phyloP scores from a whole-genome alignment of 805 yeast species.

The Metschnikowia reukaufii region DNA sequence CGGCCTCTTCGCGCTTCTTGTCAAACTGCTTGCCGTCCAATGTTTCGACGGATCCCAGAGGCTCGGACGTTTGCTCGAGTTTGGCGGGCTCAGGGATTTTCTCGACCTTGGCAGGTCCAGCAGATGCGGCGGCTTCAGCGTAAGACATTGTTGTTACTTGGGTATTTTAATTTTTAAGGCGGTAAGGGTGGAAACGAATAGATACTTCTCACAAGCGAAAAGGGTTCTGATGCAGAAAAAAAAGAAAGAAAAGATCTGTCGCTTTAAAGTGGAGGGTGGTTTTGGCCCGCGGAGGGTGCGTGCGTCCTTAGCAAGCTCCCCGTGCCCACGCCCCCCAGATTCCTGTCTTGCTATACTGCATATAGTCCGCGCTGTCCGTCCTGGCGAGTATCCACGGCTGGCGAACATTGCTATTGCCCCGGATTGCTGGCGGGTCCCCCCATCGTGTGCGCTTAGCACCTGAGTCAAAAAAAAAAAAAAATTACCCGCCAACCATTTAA shows the following conservation, averaged over 20 bases:
- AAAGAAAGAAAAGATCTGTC: background rate
- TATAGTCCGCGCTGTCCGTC: background rate
- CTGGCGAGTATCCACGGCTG: background rate
- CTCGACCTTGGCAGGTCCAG: constrained; percentile 34
- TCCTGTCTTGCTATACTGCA: constrained; percentile 20
- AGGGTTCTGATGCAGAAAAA: background rate
- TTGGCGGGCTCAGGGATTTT: constrained; percentile 32
- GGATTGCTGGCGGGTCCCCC: background rate
- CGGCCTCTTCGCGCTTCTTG: constrained; percentile 28
- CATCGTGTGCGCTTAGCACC: constrained; percentile 1
- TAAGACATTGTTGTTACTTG: constrained; percentile 20
- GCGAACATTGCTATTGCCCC: constrained; percentile 6
- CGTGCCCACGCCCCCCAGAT: constrained; percentile 20
- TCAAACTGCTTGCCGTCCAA: constrained; percentile 24
- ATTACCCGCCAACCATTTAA: background rate
- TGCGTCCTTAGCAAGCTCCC: constrained; percentile 13
- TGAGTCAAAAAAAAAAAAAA: no score
- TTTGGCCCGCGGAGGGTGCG: constrained; percentile 1
- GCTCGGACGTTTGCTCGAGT: constrained; percentile 24
- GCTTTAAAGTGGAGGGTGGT: background rate
- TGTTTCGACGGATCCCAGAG: constrained; percentile 27
- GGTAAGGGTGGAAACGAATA: background rate
- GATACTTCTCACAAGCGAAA: background rate
- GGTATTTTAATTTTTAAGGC: background rate
- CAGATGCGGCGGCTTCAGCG: constrained; percentile 44